A percentile compares a stretch with the other conserved stretches of the same genome.
Evolutionary conservation across 768 basidiomycete species (phyloP).

Genomic region (Phylloporus sp.): DNA sequence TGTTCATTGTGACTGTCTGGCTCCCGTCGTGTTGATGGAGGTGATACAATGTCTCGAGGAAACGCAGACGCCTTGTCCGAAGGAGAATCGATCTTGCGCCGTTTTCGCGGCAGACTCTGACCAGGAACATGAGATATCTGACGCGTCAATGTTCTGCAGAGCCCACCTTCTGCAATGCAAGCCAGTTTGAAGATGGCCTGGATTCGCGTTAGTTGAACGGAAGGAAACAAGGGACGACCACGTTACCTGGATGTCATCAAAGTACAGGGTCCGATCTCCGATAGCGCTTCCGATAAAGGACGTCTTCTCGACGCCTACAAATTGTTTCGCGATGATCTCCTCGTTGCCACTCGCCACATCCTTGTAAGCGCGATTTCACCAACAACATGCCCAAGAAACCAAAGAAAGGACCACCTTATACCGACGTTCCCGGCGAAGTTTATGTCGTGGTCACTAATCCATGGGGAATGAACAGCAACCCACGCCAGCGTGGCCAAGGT

Average conservation of each 20-base stretch:
- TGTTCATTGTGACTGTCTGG: neutral
- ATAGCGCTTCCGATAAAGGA: slow-evolving; percentile 1
- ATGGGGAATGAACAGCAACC: slow-evolving; percentile 16
- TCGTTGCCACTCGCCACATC: slow-evolving; percentile 1
- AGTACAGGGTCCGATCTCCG: slow-evolving; percentile 17
- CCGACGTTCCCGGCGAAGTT: slow-evolving; percentile 13
- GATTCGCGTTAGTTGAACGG: slow-evolving; percentile 2
- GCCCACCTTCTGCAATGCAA: slow-evolving; percentile 49
- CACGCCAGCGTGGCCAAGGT: slow-evolving; percentile 1
- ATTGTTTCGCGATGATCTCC: neutral
- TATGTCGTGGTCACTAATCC: slow-evolving; percentile 25
- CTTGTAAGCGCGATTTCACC: neutral
- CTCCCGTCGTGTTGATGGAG: neutral
- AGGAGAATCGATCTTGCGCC: slow-evolving; percentile 15
- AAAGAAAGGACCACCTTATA: slow-evolving; percentile 28
- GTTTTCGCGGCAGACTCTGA: slow-evolving; percentile 17
- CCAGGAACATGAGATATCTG: neutral
- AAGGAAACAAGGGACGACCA: neutral
- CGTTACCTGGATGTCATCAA: slow-evolving; percentile 11
- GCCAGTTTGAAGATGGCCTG: slow-evolving; percentile 52
- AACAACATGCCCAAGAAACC: slow-evolving; percentile 18
- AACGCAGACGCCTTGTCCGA: neutral
- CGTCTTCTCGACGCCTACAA: neutral
- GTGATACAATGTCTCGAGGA: slow-evolving; percentile 3
- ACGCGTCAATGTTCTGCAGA: neutral